A percentile compares a stretch with the other conserved stretches of the same genome.
These are phyloP conservation scores for Aspergillus ruber DNA, from an alignment of 2,329 filamentous ascomycete genomes.

Conservation along the genomic window DNA sequence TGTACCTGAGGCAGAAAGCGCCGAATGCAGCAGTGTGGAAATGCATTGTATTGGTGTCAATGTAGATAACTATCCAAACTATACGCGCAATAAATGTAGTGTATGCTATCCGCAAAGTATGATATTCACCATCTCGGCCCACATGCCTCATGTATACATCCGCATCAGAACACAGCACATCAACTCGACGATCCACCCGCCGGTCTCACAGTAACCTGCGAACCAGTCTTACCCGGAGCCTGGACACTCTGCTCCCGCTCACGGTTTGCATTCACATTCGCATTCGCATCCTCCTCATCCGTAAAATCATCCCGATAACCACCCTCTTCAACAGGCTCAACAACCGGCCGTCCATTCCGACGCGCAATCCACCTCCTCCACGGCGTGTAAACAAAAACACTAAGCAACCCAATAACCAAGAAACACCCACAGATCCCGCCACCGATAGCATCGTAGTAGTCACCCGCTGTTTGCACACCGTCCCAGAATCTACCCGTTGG, in stretches of 20 bases:
- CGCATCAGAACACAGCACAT: background rate
- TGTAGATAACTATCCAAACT: background rate
- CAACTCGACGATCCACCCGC: slow-evolving; percentile 4
- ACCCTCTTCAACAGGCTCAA: slow-evolving; percentile 15
- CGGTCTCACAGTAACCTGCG: slow-evolving; percentile 12
- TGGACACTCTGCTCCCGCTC: background rate
- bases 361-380: slow-evolving; percentile 62
- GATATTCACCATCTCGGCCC: background rate
- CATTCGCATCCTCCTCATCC: background rate
- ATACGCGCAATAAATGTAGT: background rate
- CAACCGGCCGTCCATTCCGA: slow-evolving; percentile 13
- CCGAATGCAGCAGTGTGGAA: no score
- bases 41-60: no score
- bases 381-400: slow-evolving; percentile 68
- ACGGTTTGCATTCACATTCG: background rate
- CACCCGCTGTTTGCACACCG: slow-evolving; percentile 67
- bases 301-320: slow-evolving; percentile 14
- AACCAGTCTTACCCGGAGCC: slow-evolving; percentile 6
- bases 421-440: slow-evolving; percentile 83
- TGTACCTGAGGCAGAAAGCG: background rate
- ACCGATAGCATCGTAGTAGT: slow-evolving; percentile 80
- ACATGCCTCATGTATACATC: background rate
- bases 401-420: slow-evolving; percentile 66
- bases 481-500: slow-evolving; percentile 82
- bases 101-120: no score